Conservation (phyloP, 805 yeast genomes). For the Candida krabiensis region DNA sequence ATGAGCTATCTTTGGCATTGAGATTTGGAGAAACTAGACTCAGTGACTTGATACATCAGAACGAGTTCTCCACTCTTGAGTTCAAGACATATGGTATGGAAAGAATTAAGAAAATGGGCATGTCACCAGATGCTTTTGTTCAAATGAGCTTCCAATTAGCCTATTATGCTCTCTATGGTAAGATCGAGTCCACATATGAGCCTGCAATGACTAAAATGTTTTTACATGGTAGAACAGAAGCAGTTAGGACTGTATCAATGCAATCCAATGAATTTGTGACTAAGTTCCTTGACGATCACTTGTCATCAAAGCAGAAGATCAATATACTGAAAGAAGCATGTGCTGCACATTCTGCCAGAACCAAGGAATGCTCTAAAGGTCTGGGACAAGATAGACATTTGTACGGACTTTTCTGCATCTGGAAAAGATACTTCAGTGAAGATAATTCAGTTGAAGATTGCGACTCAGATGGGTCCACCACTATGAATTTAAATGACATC, state of each 20-base stretch:
- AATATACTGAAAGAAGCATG: constrained; percentile 68
- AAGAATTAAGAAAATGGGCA: constrained; percentile 77
- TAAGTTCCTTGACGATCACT: constrained; percentile 70
- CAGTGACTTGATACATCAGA: constrained; percentile 84
- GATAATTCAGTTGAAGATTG: constrained; percentile 26
- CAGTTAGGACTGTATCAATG: constrained; percentile 78
- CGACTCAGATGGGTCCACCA: constrained; percentile 35
- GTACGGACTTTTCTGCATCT: constrained; percentile 82
- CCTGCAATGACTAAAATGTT: constrained; percentile 94
- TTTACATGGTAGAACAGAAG: constrained; percentile 91
- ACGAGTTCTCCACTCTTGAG: constrained; percentile 80
- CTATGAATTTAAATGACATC: constrained; percentile 29
- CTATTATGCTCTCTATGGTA: constrained; percentile 87
- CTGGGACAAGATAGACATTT: constrained; percentile 91
- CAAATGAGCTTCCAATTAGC: constrained; percentile 95
- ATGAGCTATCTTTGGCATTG: constrained; percentile 73
- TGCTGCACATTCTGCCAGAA: constrained; percentile 61
- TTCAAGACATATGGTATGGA: constrained; percentile 73
- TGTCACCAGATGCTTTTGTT: constrained; percentile 91
- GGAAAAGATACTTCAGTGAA: constrained; percentile 62
- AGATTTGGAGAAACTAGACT: constrained; percentile 90
- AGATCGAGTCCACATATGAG: constrained; percentile 90
- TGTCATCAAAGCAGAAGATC: constrained; percentile 59
- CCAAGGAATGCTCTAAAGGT: constrained; percentile 70
- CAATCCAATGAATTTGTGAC: constrained; percentile 82